Base-by-base conservation (phyloP, 2,329 filamentous ascomycete genomes). In the Fusarium succisae region DNA sequence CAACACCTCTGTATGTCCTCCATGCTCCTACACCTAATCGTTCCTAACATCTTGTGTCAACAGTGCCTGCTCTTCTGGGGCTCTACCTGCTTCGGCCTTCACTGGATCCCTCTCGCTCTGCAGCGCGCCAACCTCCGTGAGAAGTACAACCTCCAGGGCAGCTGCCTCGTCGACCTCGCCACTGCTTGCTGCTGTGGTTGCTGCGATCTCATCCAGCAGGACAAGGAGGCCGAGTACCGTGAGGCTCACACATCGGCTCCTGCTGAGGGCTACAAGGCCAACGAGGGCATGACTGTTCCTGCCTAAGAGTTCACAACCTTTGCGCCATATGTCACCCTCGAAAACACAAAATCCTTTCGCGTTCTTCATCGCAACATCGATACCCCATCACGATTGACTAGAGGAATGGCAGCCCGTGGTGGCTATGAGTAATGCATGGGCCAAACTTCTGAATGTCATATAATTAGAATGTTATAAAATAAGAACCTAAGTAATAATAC, bases 81-180 rank as follows among this genome's bases (percentile, higher is more conserved):
- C 22, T 79, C 83, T 2, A 72, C 76, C 62, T 86, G 82, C 76
- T 77, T 84, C 68, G 83, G 82, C 45, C 80, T 85, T 37, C 77
- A 82, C 75, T 86, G 83, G 79, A 79, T 87, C 39, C 84, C 83
- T 35, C 79, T 84, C 66, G 78, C 84, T 20, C 82, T 87, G 77
- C 85, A 87, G 78, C 84, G 85, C 39, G 82, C 82, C 73, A 81
- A 84, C 69, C 78, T 87, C 60, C 84, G 86, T 44, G 78, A 80
- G 57, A 86, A 84, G 78, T 83, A 86, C 77, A 81, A 85, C 75
- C 82, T 87, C 22, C 74, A 84, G 76, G 86, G 86, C 30, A 83
- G 76, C 77, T 86, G 84, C 69, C 69, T 85, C 4, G 77, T 80
- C 39, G 86, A 87, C 58, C 75, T 87, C 38, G 81, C 80, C 41